Evolutionary conservation across 2,329 filamentous ascomycete genomes (phyloP).

Genomic region (Grosmannia clavigera): DNA sequence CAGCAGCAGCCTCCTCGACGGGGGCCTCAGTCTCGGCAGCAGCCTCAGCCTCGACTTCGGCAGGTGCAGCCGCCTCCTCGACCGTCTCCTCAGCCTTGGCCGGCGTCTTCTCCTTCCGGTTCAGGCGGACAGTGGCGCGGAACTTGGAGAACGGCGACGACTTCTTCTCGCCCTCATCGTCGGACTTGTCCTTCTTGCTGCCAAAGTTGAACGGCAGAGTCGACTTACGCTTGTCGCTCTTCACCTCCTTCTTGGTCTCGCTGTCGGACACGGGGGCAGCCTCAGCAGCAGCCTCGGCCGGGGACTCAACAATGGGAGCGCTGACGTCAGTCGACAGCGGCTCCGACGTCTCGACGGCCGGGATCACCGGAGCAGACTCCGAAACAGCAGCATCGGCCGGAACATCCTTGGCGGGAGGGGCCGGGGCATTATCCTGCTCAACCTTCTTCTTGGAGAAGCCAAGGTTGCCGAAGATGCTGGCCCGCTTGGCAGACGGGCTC

Average conservation of each 20-base stretch:
- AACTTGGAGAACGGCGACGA: constrained; percentile 46
- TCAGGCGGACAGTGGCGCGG: constrained; percentile 41
- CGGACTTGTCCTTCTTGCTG: constrained; percentile 65
- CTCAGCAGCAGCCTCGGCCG: constrained; percentile 25
- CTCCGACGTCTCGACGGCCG: constrained; percentile 43
- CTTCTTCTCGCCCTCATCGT: constrained; percentile 51
- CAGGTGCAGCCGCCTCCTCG: constrained; percentile 22
- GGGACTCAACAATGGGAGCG: constrained; percentile 31
- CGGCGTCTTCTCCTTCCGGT: constrained; percentile 29
- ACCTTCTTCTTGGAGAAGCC: constrained; percentile 46
- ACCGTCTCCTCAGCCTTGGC: constrained; percentile 25
- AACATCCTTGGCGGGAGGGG: constrained; percentile 30
- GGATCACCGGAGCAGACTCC: constrained; percentile 45
- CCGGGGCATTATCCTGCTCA: constrained; percentile 31
- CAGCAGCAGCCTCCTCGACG: constrained; percentile 17
- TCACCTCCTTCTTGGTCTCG: constrained; percentile 50
- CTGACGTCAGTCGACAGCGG: constrained; percentile 43
- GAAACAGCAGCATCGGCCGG: constrained; percentile 28
- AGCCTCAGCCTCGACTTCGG: constrained; percentile 17
- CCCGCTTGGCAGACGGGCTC: constrained; percentile 31
- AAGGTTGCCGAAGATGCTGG: constrained; percentile 44
- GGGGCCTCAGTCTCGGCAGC: not conserved
- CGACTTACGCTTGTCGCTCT: constrained; percentile 71
- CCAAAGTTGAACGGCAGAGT: constrained; percentile 57
- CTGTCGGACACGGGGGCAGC: constrained; percentile 31